Evolutionary conservation across 2,329 filamentous ascomycete genomes (phyloP), one percentile per base, ranked within the genome.

Genomic region (Lasiodiplodia gonubiensis): DNA sequence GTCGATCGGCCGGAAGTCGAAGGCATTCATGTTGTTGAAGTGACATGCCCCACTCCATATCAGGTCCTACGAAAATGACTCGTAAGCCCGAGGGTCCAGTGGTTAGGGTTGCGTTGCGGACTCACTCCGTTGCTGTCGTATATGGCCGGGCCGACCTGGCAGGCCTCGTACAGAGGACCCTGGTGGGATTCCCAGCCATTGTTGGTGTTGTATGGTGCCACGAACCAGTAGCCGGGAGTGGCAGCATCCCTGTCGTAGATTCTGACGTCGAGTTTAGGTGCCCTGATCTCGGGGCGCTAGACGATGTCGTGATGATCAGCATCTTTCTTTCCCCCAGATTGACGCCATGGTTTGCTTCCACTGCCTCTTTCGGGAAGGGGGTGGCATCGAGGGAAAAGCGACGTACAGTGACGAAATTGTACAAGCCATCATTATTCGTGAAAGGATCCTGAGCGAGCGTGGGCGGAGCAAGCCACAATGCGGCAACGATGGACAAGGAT

Each of bases 41-140:
- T 18, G 82, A 75, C 76, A 37, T 81, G 83, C 73, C 30, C 83
- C 83, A 25, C 80, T 83, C 80, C 82, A 86, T 54, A 86, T 78
- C 69, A 86, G 75, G 65, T 85, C 70, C 39, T 78, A 81, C 67
- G 21, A 37, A 21, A 39, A 14, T 37, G 21, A 46, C 42, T 33
- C 7, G 48, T 55, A 18, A 55, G 53, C 53, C n/a, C 7, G 49
- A 30, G 14, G 4, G 18, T 25, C 8, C 30, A 37, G 12, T 18
- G 2, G 21, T n/a, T 6, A 39, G 2, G 3, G 1, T 23, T n/a
- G 25, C 30, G n/a, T 39, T 83, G 71, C 83, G 70, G 83, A 84
- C 70, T 85, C 82, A 14, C 83, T 23, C 61, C 49, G 23, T 60
- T 39, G 35, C 79, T 77, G 80, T 68, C 52, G 23, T 55, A 59